Base-by-base conservation (phyloP, 345 rosid species). In the Dipteronia dyeriana region DNA sequence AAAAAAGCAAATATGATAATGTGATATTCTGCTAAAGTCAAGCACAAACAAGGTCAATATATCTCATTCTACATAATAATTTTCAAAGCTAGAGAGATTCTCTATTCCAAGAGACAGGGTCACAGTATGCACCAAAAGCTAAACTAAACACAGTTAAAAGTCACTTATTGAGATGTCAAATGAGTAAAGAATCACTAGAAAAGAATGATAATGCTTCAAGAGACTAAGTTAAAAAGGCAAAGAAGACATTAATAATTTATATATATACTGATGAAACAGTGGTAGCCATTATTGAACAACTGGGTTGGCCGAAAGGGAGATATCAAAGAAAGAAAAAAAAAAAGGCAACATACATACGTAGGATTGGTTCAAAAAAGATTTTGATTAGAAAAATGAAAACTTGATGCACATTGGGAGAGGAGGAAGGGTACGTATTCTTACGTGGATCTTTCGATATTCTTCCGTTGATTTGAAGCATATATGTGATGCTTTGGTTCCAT, bases 251-350 rank as follows among this genome's bases (percentile, higher is more conserved):
- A 3, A 56, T 56, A 56, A 56, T 56, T 56, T 56, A n/a, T 56
- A 60, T 75, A 82, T 14, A 4, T 25, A 7, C 74, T 68, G 76
- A 80, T 83, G 81, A 80, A 85, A 88, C 70, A 84, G 75, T 53
- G 16, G 34, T 11, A 47, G 80, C 81, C 88, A 86, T 85, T 76
- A 82, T 71, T 68, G 74, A 20, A 56, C 74, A 59, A 81, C 77
- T 29, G 64, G 85, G 77, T 81, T 78, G 87, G 85, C 85, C 34
- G 79, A 87, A 81, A 84, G 81, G 45, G 76, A 76, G 77, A 80
- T 83, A 80, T 60, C 72, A 64, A 66, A 25, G 65, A 34, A 6
- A 34, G 0, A 34, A n/a, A 82, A 34, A 5, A 34, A n/a, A 82
- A 79, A 84, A 29, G 73, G 51, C 41, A 14, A 66, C 20, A 7